These are phyloP conservation scores for Pyrrhoderma noxium DNA, from an alignment of 1,284 basidiomycete species.

Conservation along the genomic window DNA sequence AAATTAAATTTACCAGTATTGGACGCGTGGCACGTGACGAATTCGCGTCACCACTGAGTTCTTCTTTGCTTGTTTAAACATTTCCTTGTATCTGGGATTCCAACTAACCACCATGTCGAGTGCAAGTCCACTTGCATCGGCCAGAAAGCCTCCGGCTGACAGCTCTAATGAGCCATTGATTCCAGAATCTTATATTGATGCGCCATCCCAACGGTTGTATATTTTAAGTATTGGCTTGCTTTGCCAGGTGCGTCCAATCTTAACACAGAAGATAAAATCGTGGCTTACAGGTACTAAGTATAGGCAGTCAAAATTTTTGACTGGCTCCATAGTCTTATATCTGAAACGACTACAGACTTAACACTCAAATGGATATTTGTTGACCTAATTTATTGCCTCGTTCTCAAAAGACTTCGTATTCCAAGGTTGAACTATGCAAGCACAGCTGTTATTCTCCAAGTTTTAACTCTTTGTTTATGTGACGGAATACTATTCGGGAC, in stretches of 20 bases:
- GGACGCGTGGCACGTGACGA: background rate
- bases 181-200: conserved; percentile 13
- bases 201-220: conserved; percentile 29
- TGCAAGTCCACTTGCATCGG: background rate
- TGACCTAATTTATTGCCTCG: conserved; percentile 54
- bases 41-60: background rate
- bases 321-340: conserved; percentile 45
- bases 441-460: conserved; percentile 52
- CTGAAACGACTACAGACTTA: conserved; percentile 32
- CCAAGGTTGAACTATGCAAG: conserved; percentile 68
- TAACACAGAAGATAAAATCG: conserved; percentile 7
- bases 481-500: conserved; percentile 70
- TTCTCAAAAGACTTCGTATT: conserved; percentile 65
- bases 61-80: too few species aligned
- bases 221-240: conserved; percentile 37
- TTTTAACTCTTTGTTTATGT: conserved; percentile 49
- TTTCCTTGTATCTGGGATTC: background rate
- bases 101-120: conserved; percentile 2
- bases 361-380: conserved; percentile 65
- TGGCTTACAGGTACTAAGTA: conserved; percentile 1
- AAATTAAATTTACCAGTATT: background rate
- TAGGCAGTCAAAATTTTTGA: conserved; percentile 65
- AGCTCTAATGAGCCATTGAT: conserved; percentile 9
- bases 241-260: conserved; percentile 33
- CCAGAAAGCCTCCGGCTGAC: background rate